Evolutionary conservation across 495 filamentous ascomycete genomes (phyloP), one percentile per base, ranked within the genome.

Genomic region (Umbilicaria muhlenbergii): DNA sequence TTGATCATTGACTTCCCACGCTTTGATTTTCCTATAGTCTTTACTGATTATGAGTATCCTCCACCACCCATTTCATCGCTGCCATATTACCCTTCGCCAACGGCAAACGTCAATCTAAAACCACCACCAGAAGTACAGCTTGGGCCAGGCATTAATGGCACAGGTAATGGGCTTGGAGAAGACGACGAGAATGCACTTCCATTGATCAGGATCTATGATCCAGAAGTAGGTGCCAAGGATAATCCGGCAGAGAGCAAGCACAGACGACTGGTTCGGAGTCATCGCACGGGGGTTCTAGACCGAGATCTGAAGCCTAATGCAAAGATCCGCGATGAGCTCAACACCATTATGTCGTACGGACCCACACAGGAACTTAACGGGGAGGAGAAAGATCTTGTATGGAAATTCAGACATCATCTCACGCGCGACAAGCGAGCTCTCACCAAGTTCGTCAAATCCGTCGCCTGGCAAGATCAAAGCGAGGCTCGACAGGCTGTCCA

Each of bases 161-260:
- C 66, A 14, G 55, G 54, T 3, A 60, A 63, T 47, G 63, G 63
- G n/a, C 56, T 63, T 19, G 67, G 61, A 5, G 65, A 73, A 1
- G 71, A 73, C 19, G 68, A 70, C 42, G 64, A 64, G 14, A 66
- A 70, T 37, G 67, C 65, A 28, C 69, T 72, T 15, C 69, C 74
- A 8, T 63, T 94, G 7, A 80, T 94, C 39, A 67, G 74, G 36
- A 86, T 95, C 0, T 99, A 95, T 55, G 91, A 99, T 51, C 87
- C 92, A 0, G 91, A 99, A 58, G 78, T 92, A 42, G 84, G 84
- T 1, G 76, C 80, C 5, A 73, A 71, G 38, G 87, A 93, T 38
- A 99, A 99, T 58, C 91, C 89, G 14, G 87, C 84, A 13, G 91
- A 99, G 63, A 87, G 77, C 63, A 96, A 95, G 58, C 92, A 99